Evolutionary conservation across 306 rosid species (phyloP).

Genomic region (Medicago lupulina): DNA sequence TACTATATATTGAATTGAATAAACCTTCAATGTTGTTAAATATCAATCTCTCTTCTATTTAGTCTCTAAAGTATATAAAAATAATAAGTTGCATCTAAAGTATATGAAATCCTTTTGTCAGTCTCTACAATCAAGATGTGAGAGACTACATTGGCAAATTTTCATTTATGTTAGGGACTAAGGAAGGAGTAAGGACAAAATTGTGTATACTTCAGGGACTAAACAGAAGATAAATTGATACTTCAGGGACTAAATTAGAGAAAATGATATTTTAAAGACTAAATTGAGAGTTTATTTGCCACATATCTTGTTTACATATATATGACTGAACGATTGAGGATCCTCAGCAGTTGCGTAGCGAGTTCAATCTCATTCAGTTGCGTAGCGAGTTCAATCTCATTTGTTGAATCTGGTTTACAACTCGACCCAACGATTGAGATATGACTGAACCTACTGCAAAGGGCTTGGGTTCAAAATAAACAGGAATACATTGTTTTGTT

Average conservation of each 20-base stretch:
- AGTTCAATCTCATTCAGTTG: too few species aligned
- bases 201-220: too few species aligned
- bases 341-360: too few species aligned
- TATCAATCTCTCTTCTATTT: not conserved
- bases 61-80: not conserved
- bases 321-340: too few species aligned
- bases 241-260: not conserved
- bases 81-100: not conserved
- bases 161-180: not conserved
- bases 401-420: too few species aligned
- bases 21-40: too few species aligned
- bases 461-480: not conserved
- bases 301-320: too few species aligned
- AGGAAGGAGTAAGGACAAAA: not conserved
- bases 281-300: too few species aligned
- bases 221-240: not conserved
- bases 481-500: not conserved
- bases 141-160: not conserved
- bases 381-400: too few species aligned
- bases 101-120: not conserved
- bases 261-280: not conserved
- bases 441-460: too few species aligned
- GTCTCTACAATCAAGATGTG: not conserved
- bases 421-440: too few species aligned
- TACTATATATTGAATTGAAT: not conserved